These are phyloP conservation scores for Haberlea rhodopensis DNA, from an alignment of 257 asterid genomes.

Conservation along the genomic window DNA sequence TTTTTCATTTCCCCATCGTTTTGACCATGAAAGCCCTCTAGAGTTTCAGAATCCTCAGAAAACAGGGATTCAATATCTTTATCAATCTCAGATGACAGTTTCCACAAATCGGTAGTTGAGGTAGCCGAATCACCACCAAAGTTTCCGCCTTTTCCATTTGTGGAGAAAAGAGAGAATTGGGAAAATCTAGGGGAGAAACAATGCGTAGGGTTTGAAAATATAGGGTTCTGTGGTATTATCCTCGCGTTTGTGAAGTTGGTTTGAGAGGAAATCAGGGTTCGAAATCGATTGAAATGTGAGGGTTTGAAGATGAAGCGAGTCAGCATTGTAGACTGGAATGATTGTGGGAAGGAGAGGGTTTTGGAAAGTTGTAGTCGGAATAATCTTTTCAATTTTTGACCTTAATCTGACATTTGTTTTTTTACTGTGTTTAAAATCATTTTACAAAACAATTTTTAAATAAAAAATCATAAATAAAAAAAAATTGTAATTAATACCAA, in stretches of 20 bases:
- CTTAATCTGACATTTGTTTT: too few relatives aligned
- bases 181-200: conserved; percentile 30
- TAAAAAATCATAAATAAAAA: too few relatives aligned
- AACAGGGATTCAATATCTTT: conserved; percentile 45
- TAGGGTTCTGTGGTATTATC: conserved; percentile 25
- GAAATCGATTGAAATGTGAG: conserved; percentile 41
- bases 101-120: conserved; percentile 66
- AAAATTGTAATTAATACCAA: too few relatives aligned
- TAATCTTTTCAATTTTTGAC: too few relatives aligned
- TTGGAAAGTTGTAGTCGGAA: too few relatives aligned
- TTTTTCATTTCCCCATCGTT: conserved; percentile 22
- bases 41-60: conserved; percentile 29
- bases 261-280: conserved; percentile 42
- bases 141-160: conserved; percentile 43
- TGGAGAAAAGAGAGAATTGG: conserved; percentile 50
- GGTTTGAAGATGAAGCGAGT: conserved; percentile 70
- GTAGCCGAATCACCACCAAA: conserved; percentile 36
- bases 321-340: conserved; percentile 52
- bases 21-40: conserved; percentile 28
- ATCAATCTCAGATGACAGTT: conserved; percentile 53
- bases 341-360: conserved; percentile 37
- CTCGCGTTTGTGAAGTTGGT: conserved; percentile 30
- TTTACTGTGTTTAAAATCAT: too few relatives aligned
- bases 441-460: too few relatives aligned
- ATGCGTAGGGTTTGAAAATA: conserved; percentile 21